These are phyloP conservation scores for Blastobotrys buckinghamii DNA, from an alignment of 1,139 yeast genomes.

Conservation along the genomic window DNA sequence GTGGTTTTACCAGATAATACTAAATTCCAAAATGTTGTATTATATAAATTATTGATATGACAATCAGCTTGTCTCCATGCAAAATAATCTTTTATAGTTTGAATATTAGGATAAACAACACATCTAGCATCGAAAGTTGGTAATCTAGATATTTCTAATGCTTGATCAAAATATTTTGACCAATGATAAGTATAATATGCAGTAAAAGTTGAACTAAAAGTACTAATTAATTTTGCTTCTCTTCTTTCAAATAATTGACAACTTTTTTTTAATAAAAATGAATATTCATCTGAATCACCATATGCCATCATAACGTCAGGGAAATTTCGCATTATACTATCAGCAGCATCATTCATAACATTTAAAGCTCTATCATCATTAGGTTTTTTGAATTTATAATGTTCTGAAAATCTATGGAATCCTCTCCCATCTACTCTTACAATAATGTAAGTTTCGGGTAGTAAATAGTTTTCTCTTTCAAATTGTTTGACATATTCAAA, in stretches of 20 bases:
- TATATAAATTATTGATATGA: conserved; percentile 89
- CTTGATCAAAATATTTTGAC: conserved; percentile 47
- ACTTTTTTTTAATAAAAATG: conserved; percentile 60
- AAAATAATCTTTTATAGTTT: conserved; percentile 68
- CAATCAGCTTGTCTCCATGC: conserved; percentile 98
- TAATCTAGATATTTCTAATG: conserved; percentile 39
- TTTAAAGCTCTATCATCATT: conserved; percentile 72
- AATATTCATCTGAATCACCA: conserved; percentile 95
- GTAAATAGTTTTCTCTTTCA: conserved; percentile 65
- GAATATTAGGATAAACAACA: conserved; percentile 67
- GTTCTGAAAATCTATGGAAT: conserved; percentile 72
- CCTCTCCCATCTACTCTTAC: conserved; percentile 92
- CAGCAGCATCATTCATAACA: conserved; percentile 80
- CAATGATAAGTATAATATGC: conserved; percentile 68
- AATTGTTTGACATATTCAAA: conserved; percentile 82
- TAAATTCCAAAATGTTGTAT: conserved; percentile 88
- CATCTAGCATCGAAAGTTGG: conserved; percentile 94
- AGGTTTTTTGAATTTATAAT: conserved; percentile 76
- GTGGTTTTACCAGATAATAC: conserved; percentile 62
- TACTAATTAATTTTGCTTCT: conserved; percentile 68
- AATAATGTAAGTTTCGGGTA: conserved; percentile 78
- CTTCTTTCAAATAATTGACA: conserved; percentile 75
- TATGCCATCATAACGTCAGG: conserved; percentile 77
- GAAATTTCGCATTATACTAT: conserved; percentile 51
- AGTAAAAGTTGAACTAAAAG: conserved; percentile 78